Percentiles rank a stretch among this genome's conserved stretches.
phyloP scores from a whole-genome alignment of 2,329 filamentous ascomycete genomes.

The Anisogramma anomala region DNA sequence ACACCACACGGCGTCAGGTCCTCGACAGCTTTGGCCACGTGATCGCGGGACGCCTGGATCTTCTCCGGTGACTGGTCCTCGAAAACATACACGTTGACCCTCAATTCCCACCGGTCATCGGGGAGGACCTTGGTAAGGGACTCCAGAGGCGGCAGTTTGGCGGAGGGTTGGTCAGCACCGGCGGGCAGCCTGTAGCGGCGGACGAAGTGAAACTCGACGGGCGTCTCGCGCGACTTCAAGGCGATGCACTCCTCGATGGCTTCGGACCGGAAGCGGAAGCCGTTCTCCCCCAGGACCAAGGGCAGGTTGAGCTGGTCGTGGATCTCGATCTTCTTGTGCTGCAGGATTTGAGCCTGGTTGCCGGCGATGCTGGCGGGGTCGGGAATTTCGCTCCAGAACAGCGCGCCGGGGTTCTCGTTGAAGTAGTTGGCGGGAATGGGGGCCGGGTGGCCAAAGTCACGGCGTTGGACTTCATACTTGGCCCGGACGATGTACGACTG shows the following conservation, averaged over 20 bases:
- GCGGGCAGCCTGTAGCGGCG: slow-evolving; percentile 33
- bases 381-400: slow-evolving; percentile 50
- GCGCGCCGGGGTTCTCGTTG: slow-evolving; percentile 32
- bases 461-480: slow-evolving; percentile 41
- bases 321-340: slow-evolving; percentile 47
- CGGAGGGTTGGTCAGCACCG: slow-evolving; percentile 22
- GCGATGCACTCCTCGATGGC: slow-evolving; percentile 41
- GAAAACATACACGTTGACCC: slow-evolving; percentile 39
- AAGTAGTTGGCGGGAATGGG: slow-evolving; percentile 21
- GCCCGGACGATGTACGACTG: slow-evolving; percentile 47
- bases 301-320: slow-evolving; percentile 38
- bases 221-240: slow-evolving; percentile 38
- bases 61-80: slow-evolving; percentile 48
- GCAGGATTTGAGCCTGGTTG: slow-evolving; percentile 34
- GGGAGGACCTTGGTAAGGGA: slow-evolving; percentile 36
- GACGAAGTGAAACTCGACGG: slow-evolving; percentile 37
- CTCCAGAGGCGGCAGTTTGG: slow-evolving; percentile 34
- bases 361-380: slow-evolving; percentile 32
- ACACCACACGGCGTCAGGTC: slow-evolving; percentile 39
- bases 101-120: slow-evolving; percentile 42
- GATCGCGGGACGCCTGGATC: slow-evolving; percentile 42
- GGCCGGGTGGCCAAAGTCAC: slow-evolving; percentile 30
- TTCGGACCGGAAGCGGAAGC: slow-evolving; percentile 40
- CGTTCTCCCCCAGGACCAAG: slow-evolving; percentile 39
- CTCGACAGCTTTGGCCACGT: slow-evolving; percentile 33